Evolutionary conservation across 192 early-diverging fungal species (phyloP).

Genomic region (Coemansia sp.): DNA sequence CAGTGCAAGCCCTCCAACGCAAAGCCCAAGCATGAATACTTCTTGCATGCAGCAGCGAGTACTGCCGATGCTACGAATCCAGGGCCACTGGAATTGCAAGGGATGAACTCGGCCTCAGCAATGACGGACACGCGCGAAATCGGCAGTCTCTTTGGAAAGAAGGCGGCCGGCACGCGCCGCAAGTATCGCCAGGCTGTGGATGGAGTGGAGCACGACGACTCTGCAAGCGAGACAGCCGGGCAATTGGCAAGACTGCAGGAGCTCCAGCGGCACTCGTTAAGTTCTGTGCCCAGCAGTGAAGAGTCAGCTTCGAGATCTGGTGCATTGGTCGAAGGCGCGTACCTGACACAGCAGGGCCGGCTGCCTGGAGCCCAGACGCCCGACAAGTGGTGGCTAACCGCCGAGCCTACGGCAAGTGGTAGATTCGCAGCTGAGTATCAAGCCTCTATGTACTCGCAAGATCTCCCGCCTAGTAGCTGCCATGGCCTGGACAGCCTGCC

Average conservation of each 20-base stretch:
- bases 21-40: not conserved
- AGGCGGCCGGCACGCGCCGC: conserved; percentile 21
- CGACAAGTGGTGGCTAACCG: conserved; percentile 41
- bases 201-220: not conserved
- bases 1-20: not conserved
- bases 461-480: conserved; percentile 2
- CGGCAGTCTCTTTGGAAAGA: conserved; percentile 29
- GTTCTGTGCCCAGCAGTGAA: too few species aligned
- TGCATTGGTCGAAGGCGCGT: not conserved
- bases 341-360: not conserved
- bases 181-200: conserved; percentile 24
- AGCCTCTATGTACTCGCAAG: conserved; percentile 34
- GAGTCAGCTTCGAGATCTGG: not conserved
- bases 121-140: conserved; percentile 10
- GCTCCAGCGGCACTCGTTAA: not conserved
- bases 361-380: not conserved
- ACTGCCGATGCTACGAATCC: not conserved
- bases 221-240: not conserved
- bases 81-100: not conserved
- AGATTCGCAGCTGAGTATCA: conserved; percentile 10
- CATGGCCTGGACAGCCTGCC: conserved; percentile 35
- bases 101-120: not conserved
- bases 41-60: not conserved
- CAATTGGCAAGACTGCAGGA: not conserved
- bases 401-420: conserved; percentile 1